These are phyloP conservation scores for Populus trichocarpa DNA, from an alignment of 441 rosid species.

Conservation along the genomic window DNA sequence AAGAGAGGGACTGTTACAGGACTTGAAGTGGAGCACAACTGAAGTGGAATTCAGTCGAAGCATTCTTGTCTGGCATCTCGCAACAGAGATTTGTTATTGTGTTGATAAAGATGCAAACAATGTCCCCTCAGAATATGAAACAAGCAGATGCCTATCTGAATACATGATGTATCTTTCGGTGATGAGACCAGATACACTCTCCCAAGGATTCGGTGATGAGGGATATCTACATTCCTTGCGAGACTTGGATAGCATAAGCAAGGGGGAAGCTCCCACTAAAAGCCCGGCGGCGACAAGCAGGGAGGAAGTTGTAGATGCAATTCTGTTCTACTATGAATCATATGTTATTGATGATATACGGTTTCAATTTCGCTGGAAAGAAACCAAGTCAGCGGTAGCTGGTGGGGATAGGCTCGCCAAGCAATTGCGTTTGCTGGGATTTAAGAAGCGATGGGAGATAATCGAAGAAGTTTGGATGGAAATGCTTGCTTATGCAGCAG, in stretches of 20 bases:
- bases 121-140: background rate
- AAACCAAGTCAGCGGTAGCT: background rate
- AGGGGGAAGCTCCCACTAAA: background rate
- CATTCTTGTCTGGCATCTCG: background rate
- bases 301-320: background rate
- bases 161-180: background rate
- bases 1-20: background rate
- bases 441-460: background rate
- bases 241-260: background rate
- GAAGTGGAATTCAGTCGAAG: background rate
- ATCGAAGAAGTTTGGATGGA: background rate
- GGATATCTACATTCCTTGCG: background rate
- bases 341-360: fast-evolving
- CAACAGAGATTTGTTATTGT: background rate
- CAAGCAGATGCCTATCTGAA: background rate
- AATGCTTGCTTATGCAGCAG: background rate
- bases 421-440: background rate
- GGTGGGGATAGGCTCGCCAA: background rate
- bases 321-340: background rate
- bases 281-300: background rate
- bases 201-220: background rate
- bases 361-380: too few species aligned
- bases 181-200: background rate
- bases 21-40: background rate
- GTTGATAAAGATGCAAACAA: background rate